Evolutionary conservation across 2,329 filamentous ascomycete species (phyloP), one percentile per base, ranked within the genome.

Genomic region (Fusarium robinianum): DNA sequence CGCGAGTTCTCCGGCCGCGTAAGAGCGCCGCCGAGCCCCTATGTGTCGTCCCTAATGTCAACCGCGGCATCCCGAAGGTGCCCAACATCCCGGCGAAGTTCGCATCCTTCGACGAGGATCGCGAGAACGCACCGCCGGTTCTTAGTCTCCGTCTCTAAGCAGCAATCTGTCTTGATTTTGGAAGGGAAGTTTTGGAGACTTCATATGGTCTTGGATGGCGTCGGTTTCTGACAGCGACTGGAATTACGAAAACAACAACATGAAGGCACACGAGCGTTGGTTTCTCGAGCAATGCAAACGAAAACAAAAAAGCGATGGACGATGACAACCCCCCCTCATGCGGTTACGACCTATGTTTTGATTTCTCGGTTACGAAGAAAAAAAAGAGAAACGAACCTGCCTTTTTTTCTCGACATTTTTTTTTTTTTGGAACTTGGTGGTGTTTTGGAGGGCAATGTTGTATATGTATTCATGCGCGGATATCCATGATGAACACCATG

Each of bases 11-110:
- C 11, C 57, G 65, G 10, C 49, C 60, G 3, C 51, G 58, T 11
- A 47, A 42, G 37, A 62, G 49, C 23, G 53, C 54, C 15, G 50
- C 31, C 19, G 61, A 55, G 41, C 62, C 67, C 21, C 62, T 77
- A 36, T 65, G 67, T 17, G 67, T 75, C 21, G 65, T 74, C 21
- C 70, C 75, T 5, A 72, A 76, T 53, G 67, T 61, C 32, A 77
- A 78, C 51, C 67, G 70, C 23, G 75, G 74, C 11, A 73, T 76
- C 31, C 73, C 74, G 3, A 65, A 58, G 18, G 69, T 76, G 30
- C 71, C 75, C 16, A 62, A 63, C 22, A 72, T 77, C 19, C 71
- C 76, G 9, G 63, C 66, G 41, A 70, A 72, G 51, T 77, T 72
- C 33, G 46, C 46, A 39, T 60, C 60, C 8, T 62, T 63, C 42